Evolutionary conservation across 148 eudicot species (phyloP), one percentile per base, ranked within the genome.

Genomic region (Rhododendron vialii): DNA sequence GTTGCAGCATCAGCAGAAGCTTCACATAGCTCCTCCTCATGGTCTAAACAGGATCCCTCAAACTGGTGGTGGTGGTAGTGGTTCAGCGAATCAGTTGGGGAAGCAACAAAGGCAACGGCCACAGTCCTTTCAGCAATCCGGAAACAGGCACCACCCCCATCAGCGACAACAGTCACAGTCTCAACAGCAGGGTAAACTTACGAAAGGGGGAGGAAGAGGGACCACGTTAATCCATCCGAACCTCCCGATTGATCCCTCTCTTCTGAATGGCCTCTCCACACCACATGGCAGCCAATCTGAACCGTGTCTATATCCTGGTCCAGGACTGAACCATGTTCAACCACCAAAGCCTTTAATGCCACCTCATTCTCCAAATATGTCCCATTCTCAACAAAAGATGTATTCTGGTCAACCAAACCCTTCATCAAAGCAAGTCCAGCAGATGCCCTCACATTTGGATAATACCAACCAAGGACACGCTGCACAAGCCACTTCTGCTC

Each of bases 161-260:
- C 99, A 95, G 84, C 89, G 93, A 22, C 93, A 91, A 82, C 94
- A 87, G 86, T 55, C 92, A 85, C 95, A 92, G 88, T 38, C 75
- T 59, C 75, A 61, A 41, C 95, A 90, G 75, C 94, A 90, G 84
- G 87, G 91, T 87, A 95, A 94, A 88, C 83, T 86, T 84, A 69
- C 79, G 81, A 96, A 95, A 86, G 99, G 95, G 81, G 91, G 89
- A 47, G 97, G 96, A 57, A 91, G 95, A 91, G 92, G 90, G 86
- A 96, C 88, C 86, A 45, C 87, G 87, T 59, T 82, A 80, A 89
- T 88, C 80, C 93, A 92, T 89, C 94, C 90, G 88, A 96, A 88
- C 85, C 86, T 88, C 55, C 55, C 91, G 1, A 84, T 82, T 24
- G 98, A 94, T 85, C 86, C 93, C 47, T 90, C 94, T 75, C 90